A percentile compares a stretch with the other conserved stretches of the same genome.
Evolutionary conservation across 805 yeast species (phyloP).

Genomic region (Saccharomycopsis javanensis): DNA sequence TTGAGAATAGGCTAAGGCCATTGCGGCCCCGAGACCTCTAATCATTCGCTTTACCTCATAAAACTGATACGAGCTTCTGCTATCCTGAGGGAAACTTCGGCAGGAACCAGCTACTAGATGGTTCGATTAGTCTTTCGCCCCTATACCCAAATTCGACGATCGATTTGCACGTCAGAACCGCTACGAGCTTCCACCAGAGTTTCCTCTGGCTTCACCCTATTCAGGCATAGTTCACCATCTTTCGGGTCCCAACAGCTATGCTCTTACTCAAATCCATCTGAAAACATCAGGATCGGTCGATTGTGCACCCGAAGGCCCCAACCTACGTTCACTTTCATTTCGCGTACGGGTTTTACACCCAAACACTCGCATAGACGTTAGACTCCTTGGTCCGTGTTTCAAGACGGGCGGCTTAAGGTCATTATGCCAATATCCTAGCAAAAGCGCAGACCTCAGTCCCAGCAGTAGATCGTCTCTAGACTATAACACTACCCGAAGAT

Average conservation of each 20-base stretch:
- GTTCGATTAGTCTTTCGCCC: constrained; percentile 37
- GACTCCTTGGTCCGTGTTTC: constrained; percentile 1
- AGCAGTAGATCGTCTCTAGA: background rate
- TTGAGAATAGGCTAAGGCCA: constrained; percentile 34
- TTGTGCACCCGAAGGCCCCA: constrained; percentile 2
- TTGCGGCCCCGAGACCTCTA: constrained; percentile 32
- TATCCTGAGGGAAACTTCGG: constrained; percentile 36
- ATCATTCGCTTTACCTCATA: constrained; percentile 25
- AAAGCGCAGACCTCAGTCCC: constrained; percentile 28
- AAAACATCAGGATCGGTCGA: constrained; percentile 30
- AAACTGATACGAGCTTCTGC: constrained; percentile 35
- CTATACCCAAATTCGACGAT: constrained; percentile 37
- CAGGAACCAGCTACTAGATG: constrained; percentile 37
- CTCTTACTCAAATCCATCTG: constrained; percentile 35
- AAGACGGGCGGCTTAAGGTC: constrained; percentile 22
- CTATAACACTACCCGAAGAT: background rate
- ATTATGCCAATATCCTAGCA: constrained; percentile 31
- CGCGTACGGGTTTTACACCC: constrained; percentile 1
- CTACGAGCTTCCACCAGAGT: constrained; percentile 38
- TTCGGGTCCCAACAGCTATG: constrained; percentile 38
- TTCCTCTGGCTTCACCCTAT: constrained; percentile 38
- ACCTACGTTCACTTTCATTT: background rate
- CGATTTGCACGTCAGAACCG: constrained; percentile 38
- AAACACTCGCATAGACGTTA: constrained; percentile 1
- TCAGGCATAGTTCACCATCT: constrained; percentile 38